A percentile compares a stretch with the other conserved stretches of the same genome.
phyloP scores from a whole-genome alignment of 1,284 basidiomycete species.

The Ceratobasidium sp. region DNA sequence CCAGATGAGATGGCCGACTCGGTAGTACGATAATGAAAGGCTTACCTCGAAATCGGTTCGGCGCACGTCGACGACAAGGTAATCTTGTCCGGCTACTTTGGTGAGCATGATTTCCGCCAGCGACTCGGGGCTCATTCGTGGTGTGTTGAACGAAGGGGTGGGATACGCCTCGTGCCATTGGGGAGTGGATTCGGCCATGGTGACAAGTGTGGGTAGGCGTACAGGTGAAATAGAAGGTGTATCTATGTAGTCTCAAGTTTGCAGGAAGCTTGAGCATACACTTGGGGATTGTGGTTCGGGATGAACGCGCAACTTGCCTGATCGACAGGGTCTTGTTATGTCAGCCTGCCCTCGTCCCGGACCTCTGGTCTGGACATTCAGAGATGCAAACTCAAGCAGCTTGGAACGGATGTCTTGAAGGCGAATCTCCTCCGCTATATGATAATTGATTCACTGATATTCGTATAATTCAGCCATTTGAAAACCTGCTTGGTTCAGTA shows the following conservation, averaged over 20 bases:
- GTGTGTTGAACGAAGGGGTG: slow-evolving; percentile 33
- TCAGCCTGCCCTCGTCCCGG: too few species aligned
- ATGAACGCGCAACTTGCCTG: too few species aligned
- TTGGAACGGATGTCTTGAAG: not conserved
- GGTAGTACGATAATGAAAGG: not conserved
- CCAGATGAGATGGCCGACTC: slow-evolving; percentile 39
- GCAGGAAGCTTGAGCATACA: not conserved
- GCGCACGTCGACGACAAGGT: slow-evolving; percentile 41
- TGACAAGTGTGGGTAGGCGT: not conserved
- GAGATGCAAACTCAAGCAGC: not conserved
- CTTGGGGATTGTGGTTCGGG: not conserved
- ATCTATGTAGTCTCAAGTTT: too few species aligned
- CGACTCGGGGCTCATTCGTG: slow-evolving; percentile 37
- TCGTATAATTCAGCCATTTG: not conserved
- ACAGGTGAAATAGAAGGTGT: too few species aligned
- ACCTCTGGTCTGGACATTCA: not conserved
- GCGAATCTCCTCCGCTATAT: not conserved
- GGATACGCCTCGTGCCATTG: slow-evolving; percentile 41
- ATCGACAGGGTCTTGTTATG: too few species aligned
- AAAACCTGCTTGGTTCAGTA: not conserved
- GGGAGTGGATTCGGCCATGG: not conserved
- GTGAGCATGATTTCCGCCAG: slow-evolving; percentile 37
- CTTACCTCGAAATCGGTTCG: slow-evolving; percentile 42
- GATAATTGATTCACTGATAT: not conserved
- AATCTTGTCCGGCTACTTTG: slow-evolving; percentile 39